Percentiles rank a stretch among this genome's conserved stretches.
Evolutionary conservation across 2,329 filamentous ascomycete genomes (phyloP).

Genomic region (Coniochaeta sp.): DNA sequence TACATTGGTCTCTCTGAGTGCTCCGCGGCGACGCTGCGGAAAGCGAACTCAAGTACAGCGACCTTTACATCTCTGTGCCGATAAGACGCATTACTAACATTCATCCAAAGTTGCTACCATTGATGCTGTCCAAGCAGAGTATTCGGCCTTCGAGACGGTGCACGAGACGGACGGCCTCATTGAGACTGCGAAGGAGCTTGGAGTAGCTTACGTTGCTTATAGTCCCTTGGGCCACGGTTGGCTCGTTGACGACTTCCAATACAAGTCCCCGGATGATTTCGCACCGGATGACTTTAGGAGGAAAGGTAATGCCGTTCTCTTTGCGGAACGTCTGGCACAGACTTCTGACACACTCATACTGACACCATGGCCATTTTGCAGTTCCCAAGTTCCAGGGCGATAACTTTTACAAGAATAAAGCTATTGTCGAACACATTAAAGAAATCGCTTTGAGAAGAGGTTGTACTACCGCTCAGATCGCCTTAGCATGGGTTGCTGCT

Average conservation of each 20-base stretch:
- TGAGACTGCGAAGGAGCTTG: conserved; percentile 30
- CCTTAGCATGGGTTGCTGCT: conserved; percentile 26
- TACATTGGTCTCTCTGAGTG: conserved; percentile 41
- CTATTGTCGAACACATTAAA: conserved; percentile 32
- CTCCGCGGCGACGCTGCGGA: conserved; percentile 34
- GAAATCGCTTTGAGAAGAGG: conserved; percentile 26
- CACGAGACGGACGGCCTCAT: conserved; percentile 33
- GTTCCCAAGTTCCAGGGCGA: conserved; percentile 31
- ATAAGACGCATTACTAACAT: background rate
- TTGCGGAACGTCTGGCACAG: conserved; percentile 13
- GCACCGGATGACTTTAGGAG: conserved; percentile 31
- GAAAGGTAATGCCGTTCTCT: conserved; percentile 16
- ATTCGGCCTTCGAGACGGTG: conserved; percentile 32
- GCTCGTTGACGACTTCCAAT: conserved; percentile 35
- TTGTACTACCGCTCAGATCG: conserved; percentile 23
- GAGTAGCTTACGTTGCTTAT: conserved; percentile 35
- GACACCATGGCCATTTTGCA: background rate
- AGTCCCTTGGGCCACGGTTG: conserved; percentile 39
- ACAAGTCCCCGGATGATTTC: conserved; percentile 37
- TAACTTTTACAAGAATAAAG: conserved; percentile 35
- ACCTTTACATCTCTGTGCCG: background rate
- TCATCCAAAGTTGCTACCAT: conserved; percentile 32
- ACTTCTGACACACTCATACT: background rate
- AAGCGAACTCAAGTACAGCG: conserved; percentile 32
- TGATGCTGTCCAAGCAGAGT: conserved; percentile 37